Base-by-base conservation (phyloP, 345 rosid genomes). In the Erucastrum elatum region DNA sequence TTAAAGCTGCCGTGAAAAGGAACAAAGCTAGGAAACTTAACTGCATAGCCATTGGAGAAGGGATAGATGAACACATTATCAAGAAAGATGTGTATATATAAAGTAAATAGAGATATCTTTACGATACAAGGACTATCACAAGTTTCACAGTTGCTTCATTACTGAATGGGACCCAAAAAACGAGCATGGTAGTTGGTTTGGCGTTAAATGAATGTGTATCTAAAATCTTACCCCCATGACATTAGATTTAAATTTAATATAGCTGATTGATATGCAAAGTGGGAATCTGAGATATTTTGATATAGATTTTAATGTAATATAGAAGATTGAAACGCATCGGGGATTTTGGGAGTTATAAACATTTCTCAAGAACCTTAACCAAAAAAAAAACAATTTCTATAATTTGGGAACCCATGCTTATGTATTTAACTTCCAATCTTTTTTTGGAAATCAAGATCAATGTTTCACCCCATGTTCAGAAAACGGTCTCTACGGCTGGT, bases 1-100 rank as follows among this genome's bases (percentile, higher is more conserved):
- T 27, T 35, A 87, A 72, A 67, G 78, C 73, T 30, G 73, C 5
- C 1, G 86, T 76, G 26, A 88, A 69, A 59, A 86, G 29, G 68
- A 84, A 77, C 17, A 84, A 70, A 5, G 84, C 46, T 12, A 82
- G 6, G 31, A 77, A 6, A 15, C 37, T 35, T 17, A 70, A 68
- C 46, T 13, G 62, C 55, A 69, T 33, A 53, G 86, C 91, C 93
- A 88, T 91, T 72, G 84, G 31, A 72, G 85, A 65, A 13, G 61
- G 62, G 1, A 68, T 15, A 80, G 0, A 55, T 39, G 58, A 75
- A 64, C 13, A 55, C 58, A 61, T 16, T 55, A 33, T 17, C 11
- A 33, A 30, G 39, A 53, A 4, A 16, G 72, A 37, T n/a, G 29
- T 61, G 29, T 79, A 44, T 77, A 82, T 31, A 75, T 64, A 64